Conservation (phyloP, 192 early-diverging fungal genomes). For the Rhizophagus prolifer region DNA sequence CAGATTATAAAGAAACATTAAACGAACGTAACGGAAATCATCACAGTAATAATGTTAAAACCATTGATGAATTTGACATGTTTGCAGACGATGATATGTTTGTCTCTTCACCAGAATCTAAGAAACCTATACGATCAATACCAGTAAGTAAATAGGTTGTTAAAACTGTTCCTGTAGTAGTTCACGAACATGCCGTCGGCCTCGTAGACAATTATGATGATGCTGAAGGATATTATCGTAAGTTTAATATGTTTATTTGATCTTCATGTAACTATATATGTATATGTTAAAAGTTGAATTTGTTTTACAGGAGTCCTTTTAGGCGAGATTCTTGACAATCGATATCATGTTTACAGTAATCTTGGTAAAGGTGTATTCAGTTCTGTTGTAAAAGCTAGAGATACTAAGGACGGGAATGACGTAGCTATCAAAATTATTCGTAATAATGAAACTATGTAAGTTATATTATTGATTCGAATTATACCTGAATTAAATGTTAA, state of each 20-base stretch:
- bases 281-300: conserved; percentile 15
- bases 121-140: conserved; percentile 12
- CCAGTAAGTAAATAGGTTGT: conserved; percentile 27
- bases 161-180: conserved; percentile 32
- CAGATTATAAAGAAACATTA: conserved; percentile 58
- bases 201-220: conserved; percentile 95
- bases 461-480: neutral
- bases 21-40: conserved; percentile 31
- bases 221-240: conserved; percentile 95
- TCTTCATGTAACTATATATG: neutral
- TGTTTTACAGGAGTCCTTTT: conserved; percentile 59
- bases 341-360: conserved; percentile 83
- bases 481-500: neutral
- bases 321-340: conserved; percentile 80
- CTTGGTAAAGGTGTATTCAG: conserved; percentile 96
- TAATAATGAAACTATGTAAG: conserved; percentile 90
- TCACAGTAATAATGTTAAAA: conserved; percentile 26
- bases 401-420: conserved; percentile 66
- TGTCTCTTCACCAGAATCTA: conserved; percentile 40
- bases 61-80: conserved; percentile 58
- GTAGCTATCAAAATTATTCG: conserved; percentile 97
- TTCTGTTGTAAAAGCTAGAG: conserved; percentile 85
- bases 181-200: conserved; percentile 46
- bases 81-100: conserved; percentile 83
- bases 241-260: conserved; percentile 33